Conservation (phyloP, 768 basidiomycete genomes). For the Flagelloscypha sp. region DNA sequence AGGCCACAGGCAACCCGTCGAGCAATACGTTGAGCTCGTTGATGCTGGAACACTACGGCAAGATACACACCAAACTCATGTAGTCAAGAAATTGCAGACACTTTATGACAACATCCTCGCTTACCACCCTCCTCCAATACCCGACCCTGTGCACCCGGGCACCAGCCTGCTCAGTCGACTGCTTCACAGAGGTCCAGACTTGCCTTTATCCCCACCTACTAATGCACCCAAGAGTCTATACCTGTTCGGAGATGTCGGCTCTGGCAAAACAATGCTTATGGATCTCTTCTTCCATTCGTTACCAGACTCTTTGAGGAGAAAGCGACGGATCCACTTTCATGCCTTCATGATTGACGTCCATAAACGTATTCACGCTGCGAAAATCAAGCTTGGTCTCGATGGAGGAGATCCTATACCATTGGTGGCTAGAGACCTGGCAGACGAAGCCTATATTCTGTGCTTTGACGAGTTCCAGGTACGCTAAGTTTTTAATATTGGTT, state of each 20-base stretch:
- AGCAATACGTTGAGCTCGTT: conserved; percentile 39
- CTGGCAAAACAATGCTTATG: conserved; percentile 99
- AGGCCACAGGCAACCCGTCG: no score
- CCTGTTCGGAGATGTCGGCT: conserved; percentile 93
- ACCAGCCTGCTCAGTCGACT: conserved; percentile 34
- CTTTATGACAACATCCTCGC: conserved; percentile 62
- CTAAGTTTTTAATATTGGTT: conserved; percentile 10
- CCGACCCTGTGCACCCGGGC: conserved; percentile 23
- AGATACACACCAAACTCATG: conserved; percentile 79
- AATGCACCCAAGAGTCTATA: conserved; percentile 81
- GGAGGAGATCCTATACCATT: conserved; percentile 81
- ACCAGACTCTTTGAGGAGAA: conserved; percentile 53
- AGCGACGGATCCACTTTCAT: conserved; percentile 93
- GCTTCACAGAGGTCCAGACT: conserved; percentile 29
- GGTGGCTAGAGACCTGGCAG: conserved; percentile 80
- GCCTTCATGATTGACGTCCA: conserved; percentile 99
- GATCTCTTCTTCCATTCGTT: conserved; percentile 90
- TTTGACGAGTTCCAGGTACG: conserved; percentile 97
- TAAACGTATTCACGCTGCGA: conserved; percentile 81
- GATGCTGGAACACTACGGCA: conserved; percentile 47
- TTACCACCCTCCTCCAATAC: conserved; percentile 66
- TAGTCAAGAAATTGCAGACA: conserved; percentile 74
- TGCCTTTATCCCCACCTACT: conserved; percentile 35
- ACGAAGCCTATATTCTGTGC: conserved; percentile 78
- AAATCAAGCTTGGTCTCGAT: conserved; percentile 56